Conservation (phyloP, 1,284 basidiomycete genomes). For the Cutaneotrichosporon sp. region DNA sequence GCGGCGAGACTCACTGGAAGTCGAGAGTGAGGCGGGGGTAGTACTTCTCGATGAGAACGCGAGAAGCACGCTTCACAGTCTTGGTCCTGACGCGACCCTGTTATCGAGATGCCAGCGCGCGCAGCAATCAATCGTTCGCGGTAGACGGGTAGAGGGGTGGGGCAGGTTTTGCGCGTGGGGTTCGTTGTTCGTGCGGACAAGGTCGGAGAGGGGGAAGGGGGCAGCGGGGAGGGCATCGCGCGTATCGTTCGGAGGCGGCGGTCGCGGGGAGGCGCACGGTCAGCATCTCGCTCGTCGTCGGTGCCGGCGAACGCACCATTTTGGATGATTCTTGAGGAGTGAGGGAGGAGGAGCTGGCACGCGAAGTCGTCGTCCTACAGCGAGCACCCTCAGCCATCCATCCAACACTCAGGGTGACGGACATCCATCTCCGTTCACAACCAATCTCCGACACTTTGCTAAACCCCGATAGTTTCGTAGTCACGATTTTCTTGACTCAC, state of each 20-base stretch:
- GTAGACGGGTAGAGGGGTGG: neutral
- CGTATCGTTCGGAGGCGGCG: constrained; percentile 3
- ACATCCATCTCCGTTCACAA: no score
- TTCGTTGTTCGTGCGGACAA: neutral
- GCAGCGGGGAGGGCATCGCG: neutral
- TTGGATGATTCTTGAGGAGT: constrained; percentile 25
- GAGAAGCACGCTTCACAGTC: constrained; percentile 99
- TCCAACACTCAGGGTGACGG: neutral
- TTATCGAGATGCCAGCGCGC: constrained; percentile 9
- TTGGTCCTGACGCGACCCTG: constrained; percentile 99
- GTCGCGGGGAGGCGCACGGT: constrained; percentile 11
- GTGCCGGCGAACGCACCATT: constrained; percentile 20
- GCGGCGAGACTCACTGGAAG: constrained; percentile 66
- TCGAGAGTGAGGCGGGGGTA: constrained; percentile 95
- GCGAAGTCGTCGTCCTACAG: constrained; percentile 2
- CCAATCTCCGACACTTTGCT: neutral
- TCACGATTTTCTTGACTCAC: neutral
- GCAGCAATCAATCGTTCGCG: neutral
- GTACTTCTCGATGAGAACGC: constrained; percentile 99
- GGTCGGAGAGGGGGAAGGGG: neutral
- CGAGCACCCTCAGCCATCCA: neutral
- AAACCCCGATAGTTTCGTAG: neutral
- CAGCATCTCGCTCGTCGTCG: constrained; percentile 8
- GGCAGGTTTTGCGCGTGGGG: neutral
- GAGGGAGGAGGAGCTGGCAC: constrained; percentile 12